phyloP scores from a whole-genome alignment of 768 basidiomycete genomes.

The Suillus americanus region DNA sequence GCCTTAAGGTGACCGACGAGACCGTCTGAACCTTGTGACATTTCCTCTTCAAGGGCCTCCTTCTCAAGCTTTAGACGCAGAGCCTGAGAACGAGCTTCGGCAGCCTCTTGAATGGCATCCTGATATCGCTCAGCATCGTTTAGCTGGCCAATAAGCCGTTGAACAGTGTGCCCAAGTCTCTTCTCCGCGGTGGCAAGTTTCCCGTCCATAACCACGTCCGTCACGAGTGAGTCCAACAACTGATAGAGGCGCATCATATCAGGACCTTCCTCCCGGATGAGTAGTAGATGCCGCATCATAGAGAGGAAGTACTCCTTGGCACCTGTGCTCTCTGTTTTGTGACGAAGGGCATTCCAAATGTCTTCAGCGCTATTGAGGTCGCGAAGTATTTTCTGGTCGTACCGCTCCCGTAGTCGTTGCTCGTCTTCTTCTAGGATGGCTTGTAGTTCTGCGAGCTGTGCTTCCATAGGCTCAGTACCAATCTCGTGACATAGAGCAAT shows the following conservation, averaged over 20 bases:
- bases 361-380: slow-evolving; percentile 83
- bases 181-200: slow-evolving; percentile 83
- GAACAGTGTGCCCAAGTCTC: slow-evolving; percentile 86
- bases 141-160: slow-evolving; percentile 84
- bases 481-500: slow-evolving; percentile 68
- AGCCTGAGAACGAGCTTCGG: slow-evolving; percentile 61
- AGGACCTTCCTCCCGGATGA: slow-evolving; percentile 87
- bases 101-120: slow-evolving; percentile 73
- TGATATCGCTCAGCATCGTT: slow-evolving; percentile 87
- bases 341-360: slow-evolving; percentile 78
- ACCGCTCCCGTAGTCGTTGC: slow-evolving; percentile 62
- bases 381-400: slow-evolving; percentile 73
- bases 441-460: slow-evolving; percentile 62
- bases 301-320: slow-evolving; percentile 86
- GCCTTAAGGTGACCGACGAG: slow-evolving; percentile 80
- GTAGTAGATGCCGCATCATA: slow-evolving; percentile 90
- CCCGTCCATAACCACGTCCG: slow-evolving; percentile 91
- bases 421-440: slow-evolving; percentile 73
- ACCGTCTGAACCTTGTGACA: slow-evolving; percentile 79
- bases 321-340: slow-evolving; percentile 74
- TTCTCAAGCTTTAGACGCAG: slow-evolving; percentile 77
- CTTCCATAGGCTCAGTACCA: slow-evolving; percentile 61
- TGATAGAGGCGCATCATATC: slow-evolving; percentile 87
- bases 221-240: slow-evolving; percentile 85
- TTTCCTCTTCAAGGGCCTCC: slow-evolving; percentile 76